Evolutionary conservation across 148 eudicot genomes (phyloP).

Genomic region (Rhododendron williamsianum): DNA sequence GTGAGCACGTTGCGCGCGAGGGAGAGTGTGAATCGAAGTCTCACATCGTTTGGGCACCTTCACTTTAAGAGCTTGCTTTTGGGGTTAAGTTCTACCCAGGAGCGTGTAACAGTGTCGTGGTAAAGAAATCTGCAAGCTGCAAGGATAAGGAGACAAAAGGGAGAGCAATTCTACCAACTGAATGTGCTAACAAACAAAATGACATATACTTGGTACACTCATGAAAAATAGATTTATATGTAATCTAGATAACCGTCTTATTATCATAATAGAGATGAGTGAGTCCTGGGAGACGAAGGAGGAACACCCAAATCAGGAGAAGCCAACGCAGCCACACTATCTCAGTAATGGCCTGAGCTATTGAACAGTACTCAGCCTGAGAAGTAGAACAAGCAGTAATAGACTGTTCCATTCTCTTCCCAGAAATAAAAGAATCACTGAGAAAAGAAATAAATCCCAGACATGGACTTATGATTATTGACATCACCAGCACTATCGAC

Average conservation of each 20-base stretch:
- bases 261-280: background rate
- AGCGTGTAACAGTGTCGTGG: background rate
- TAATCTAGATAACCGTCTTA: background rate
- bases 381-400: background rate
- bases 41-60: no score
- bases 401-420: background rate
- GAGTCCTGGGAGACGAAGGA: background rate
- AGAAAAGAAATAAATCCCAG: background rate
- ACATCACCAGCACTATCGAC: background rate
- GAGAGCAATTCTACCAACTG: background rate
- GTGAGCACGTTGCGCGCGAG: no score
- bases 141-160: background rate
- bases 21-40: no score
- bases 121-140: background rate
- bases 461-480: background rate
- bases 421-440: background rate
- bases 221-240: background rate
- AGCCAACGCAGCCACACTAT: background rate
- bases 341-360: background rate
- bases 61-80: no score
- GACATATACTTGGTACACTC: background rate
- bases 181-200: background rate
- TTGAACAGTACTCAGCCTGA: background rate
- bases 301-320: background rate
- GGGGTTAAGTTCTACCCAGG: no score